Evolutionary conservation across 1,284 basidiomycete species (phyloP).

Genomic region (Trichosporon sp.): DNA sequence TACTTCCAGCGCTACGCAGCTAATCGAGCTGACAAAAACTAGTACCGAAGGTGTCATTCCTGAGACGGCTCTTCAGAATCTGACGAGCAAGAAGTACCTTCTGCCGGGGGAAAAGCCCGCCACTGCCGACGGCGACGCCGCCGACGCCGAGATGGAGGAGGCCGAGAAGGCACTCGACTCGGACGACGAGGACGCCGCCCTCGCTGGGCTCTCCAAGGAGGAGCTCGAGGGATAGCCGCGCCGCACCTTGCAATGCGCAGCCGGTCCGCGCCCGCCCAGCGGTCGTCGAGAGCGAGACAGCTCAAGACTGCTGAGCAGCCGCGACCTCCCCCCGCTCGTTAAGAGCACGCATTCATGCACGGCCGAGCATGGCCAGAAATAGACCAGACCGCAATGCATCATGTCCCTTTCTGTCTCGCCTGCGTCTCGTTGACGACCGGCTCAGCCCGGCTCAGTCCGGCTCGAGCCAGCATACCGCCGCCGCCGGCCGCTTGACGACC

Average conservation of each 20-base stretch:
- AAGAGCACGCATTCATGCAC: neutral
- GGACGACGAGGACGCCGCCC: slow-evolving; percentile 52
- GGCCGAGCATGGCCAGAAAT: neutral
- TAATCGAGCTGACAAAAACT: slow-evolving; percentile 32
- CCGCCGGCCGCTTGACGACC: neutral
- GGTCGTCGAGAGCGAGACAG: neutral
- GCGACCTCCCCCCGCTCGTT: neutral
- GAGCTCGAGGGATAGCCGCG: slow-evolving; percentile 64
- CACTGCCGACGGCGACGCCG: slow-evolving; percentile 54
- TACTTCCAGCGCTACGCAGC: slow-evolving; percentile 11
- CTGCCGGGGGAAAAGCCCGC: neutral
- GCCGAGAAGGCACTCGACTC: slow-evolving; percentile 54
- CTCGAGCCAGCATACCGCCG: neutral
- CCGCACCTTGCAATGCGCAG: neutral
- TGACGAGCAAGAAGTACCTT: slow-evolving; percentile 55
- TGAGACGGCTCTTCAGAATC: slow-evolving; percentile 57
- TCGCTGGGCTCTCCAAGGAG: slow-evolving; percentile 59
- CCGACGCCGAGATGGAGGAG: slow-evolving; percentile 57
- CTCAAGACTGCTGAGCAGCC: neutral
- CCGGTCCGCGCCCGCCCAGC: neutral
- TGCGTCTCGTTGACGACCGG: neutral
- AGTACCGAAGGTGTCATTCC: slow-evolving; percentile 70
- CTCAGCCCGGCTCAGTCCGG: neutral
- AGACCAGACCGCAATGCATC: slow-evolving; percentile 1
- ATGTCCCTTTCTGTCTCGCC: neutral